Evolutionary conservation across 768 basidiomycete species (phyloP), one percentile per base, ranked within the genome.

Genomic region (Boletus sp.): DNA sequence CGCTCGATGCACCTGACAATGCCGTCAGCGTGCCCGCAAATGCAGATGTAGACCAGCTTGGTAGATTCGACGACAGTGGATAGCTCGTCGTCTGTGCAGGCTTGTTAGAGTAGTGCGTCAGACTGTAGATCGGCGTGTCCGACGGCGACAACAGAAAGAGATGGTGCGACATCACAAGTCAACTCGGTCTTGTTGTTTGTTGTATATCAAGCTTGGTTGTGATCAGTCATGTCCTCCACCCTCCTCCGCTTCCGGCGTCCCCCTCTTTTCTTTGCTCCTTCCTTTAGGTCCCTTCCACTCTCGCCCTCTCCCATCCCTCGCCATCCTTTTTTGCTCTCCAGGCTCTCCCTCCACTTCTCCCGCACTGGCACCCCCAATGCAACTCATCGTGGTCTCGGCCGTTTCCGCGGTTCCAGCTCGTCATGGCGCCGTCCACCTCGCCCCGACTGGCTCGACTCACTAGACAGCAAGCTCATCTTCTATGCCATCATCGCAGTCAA

Each of bases 11-110:
- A 5, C 92, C 92, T 18, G 91, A 93, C 53, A 94, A 72, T 20
- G 92, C 92, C 35, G 90, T 92, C 58, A 94, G 77, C 30, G 92
- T 94, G 6, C 92, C 92, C 11, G 92, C 91, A 68, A 94, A 94
- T 4, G 92, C 92, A 57, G 91, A 92, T 2, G 92, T 92, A 6
- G 91, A 92, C 92, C 92, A 94, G 60, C 86, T 88, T 24, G 92
- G 92, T 58, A 94, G 73, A 70, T 93, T 94, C 7, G 90, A 85
- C 3, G 90, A 85, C 48, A 94, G 76, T 3, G 91, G 86, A 7
- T 87, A 88, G 28, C 83, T 69, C 10, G 78, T 78, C 52, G 74
- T 80, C 44, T 80, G 76, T 20, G 76, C 76, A 15, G 91, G 87
- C 71, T 88, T 92, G 52, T 84, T 84, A 35, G 92, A 92, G 61